A percentile compares a stretch with the other conserved stretches of the same genome.
These are phyloP conservation scores for Elaeis guineensis DNA, from an alignment of 176 grass and related monocot genomes.

Conservation along the genomic window DNA sequence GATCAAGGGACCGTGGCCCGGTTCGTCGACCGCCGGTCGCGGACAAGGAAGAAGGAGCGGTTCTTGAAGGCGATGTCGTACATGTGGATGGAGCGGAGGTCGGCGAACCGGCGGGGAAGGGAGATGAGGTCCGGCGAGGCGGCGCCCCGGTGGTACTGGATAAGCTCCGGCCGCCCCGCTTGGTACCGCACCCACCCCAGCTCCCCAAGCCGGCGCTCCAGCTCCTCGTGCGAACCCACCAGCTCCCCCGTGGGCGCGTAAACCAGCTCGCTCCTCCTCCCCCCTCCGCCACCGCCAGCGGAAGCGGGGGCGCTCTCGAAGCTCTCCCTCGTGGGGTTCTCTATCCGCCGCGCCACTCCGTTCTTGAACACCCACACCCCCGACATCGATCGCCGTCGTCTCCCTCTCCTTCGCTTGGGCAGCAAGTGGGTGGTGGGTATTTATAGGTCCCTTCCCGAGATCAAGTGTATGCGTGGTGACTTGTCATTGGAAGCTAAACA, in stretches of 20 bases:
- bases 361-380: slow-evolving; percentile 80
- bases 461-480: too few species aligned
- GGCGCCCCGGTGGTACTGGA: slow-evolving; percentile 75
- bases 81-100: slow-evolving; percentile 70
- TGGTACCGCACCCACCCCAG: slow-evolving; percentile 73
- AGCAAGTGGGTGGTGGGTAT: too few species aligned
- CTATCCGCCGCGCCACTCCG: slow-evolving; percentile 44
- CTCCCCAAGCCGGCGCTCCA: slow-evolving; percentile 40
- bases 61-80: slow-evolving; percentile 88
- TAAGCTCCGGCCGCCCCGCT: slow-evolving; percentile 43
- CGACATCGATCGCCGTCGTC: slow-evolving; percentile 24
- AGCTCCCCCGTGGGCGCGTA: slow-evolving; percentile 66
- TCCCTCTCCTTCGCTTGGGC: too few species aligned
- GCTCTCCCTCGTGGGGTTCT: too few species aligned
- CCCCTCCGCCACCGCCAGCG: background rate
- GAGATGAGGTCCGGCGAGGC: slow-evolving; percentile 66
- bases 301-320: slow-evolving; percentile 21
- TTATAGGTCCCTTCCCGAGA: too few species aligned
- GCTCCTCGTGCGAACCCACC: slow-evolving; percentile 56
- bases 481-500: too few species aligned
- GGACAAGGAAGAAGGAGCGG: slow-evolving; percentile 72
- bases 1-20: too few species aligned
- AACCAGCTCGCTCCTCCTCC: slow-evolving; percentile 40
- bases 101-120: slow-evolving; percentile 56
- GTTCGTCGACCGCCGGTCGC: slow-evolving; percentile 16